phyloP scores from a whole-genome alignment of 345 rosid genomes.

The Syzygium jambos region DNA sequence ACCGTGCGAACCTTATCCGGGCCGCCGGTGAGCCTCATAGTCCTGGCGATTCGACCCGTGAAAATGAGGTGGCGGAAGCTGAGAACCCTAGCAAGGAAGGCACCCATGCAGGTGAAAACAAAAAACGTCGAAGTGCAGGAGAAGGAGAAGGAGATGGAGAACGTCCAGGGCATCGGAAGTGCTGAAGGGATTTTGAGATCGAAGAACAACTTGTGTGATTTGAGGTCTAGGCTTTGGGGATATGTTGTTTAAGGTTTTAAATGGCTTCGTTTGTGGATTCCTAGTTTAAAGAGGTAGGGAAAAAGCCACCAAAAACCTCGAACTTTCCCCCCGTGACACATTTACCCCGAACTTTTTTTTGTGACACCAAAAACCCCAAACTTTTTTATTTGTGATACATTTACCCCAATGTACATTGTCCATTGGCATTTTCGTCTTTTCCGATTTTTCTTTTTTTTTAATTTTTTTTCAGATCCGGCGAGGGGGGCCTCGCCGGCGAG shows the following conservation, averaged over 20 bases:
- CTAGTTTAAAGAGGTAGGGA: not conserved
- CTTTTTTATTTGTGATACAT: too few relatives aligned
- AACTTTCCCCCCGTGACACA: too few relatives aligned
- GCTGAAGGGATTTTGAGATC: not conserved
- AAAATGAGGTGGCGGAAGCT: not conserved
- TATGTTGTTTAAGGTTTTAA: not conserved
- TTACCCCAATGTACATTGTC: too few relatives aligned
- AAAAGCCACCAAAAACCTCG: too few relatives aligned
- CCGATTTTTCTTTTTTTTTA: too few relatives aligned
- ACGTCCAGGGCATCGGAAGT: not conserved
- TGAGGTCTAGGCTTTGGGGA: not conserved
- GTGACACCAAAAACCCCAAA: too few relatives aligned
- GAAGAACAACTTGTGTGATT: not conserved
- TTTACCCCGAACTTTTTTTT: too few relatives aligned
- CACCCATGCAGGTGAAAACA: not conserved
- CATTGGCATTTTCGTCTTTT: too few relatives aligned
- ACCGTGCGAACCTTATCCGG: not conserved
- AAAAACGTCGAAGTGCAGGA: not conserved
- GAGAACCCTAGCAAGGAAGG: not conserved
- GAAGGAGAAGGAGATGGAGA: not conserved
- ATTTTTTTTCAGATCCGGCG: too few relatives aligned
- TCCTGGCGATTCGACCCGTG: not conserved
- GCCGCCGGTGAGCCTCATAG: not conserved
- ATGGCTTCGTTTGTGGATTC: not conserved
- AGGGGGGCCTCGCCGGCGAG: too few relatives aligned